Base-by-base conservation (phyloP, 139 green algal species). In the Chlorella sp. region DNA sequence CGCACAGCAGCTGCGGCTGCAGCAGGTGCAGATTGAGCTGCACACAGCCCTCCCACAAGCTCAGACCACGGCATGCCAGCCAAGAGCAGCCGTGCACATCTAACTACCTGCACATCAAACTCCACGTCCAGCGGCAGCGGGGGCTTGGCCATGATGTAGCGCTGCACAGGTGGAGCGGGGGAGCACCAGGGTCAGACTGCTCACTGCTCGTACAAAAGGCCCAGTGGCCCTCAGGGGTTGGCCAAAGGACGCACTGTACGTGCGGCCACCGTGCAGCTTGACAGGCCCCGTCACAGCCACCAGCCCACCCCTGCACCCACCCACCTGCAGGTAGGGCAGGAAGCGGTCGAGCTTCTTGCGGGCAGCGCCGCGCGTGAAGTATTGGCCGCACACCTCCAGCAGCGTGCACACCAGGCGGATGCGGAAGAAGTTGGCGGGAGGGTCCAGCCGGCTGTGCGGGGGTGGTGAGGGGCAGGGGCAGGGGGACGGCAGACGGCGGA, bases 21-120 rank as follows among this genome's bases (percentile, higher is more conserved):
- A n/a, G n/a, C n/a, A n/a, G n/a, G n/a, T n/a, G n/a, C n/a, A n/a
- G n/a, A n/a, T n/a, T n/a, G n/a, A 15, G 51, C 51, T 60, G 13
- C 74, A 65, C 5, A 25, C 3, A 47, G 30, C 3, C 32, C 51
- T 56, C 44, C 7, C 44, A 51, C 44, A 51, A 67, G 21, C n/a
- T n/a, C n/a, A n/a, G n/a, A n/a, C n/a, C n/a, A n/a, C n/a, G n/a
- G n/a, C n/a, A n/a, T n/a, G n/a, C n/a, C n/a, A n/a, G n/a, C n/a
- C n/a, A n/a, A n/a, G n/a, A n/a, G n/a, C n/a, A n/a, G n/a, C n/a
- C n/a, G n/a, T n/a, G n/a, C n/a, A n/a, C n/a, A n/a, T n/a, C n/a
- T n/a, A n/a, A n/a, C n/a, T 64, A 96, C 94, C 91, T 98, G 91
- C 28, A 98, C 57, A 78, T 99, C 97, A 78, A 96, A 96, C 34